Evolutionary conservation across 108 stramenopile species (phyloP).

Genomic region (Cyclotella cryptica): DNA sequence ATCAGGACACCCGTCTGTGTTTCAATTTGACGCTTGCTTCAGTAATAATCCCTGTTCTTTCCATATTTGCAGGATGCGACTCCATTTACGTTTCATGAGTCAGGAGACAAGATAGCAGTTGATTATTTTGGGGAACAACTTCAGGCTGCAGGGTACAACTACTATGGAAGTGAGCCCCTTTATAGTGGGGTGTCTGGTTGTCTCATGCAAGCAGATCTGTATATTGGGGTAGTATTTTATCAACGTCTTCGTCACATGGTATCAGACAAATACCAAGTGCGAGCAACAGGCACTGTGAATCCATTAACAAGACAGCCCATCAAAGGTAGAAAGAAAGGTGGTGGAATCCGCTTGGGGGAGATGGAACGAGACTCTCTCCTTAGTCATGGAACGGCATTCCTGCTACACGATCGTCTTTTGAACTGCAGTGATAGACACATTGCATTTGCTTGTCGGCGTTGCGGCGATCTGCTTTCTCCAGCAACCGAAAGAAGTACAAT

Average conservation of each 20-base stretch:
- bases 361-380: constrained; percentile 99
- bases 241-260: constrained; percentile 99
- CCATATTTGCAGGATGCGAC: constrained; percentile 89
- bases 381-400: constrained; percentile 94
- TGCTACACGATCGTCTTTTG: constrained; percentile 95
- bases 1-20: not conserved
- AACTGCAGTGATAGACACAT: constrained; percentile 96
- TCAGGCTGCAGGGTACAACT: constrained; percentile 95
- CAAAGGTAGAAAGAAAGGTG: constrained; percentile 98
- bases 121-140: constrained; percentile 99
- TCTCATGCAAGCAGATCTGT: constrained; percentile 97
- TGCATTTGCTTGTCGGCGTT: constrained; percentile 91
- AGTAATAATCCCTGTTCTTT: constrained; percentile 7
- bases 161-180: constrained; percentile 98
- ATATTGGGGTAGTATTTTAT: constrained; percentile 99
- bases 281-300: constrained; percentile 96
- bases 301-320: constrained; percentile 98
- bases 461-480: constrained; percentile 90
- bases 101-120: constrained; percentile 91
- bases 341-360: constrained; percentile 98
- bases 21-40: not conserved
- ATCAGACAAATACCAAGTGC: constrained; percentile 99
- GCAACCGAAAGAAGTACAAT: constrained; percentile 81
- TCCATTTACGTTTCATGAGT: constrained; percentile 97
- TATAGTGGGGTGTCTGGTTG: constrained; percentile 98